phyloP scores from a whole-genome alignment of 2,329 filamentous ascomycete species.

The Trichoderma koningii region DNA sequence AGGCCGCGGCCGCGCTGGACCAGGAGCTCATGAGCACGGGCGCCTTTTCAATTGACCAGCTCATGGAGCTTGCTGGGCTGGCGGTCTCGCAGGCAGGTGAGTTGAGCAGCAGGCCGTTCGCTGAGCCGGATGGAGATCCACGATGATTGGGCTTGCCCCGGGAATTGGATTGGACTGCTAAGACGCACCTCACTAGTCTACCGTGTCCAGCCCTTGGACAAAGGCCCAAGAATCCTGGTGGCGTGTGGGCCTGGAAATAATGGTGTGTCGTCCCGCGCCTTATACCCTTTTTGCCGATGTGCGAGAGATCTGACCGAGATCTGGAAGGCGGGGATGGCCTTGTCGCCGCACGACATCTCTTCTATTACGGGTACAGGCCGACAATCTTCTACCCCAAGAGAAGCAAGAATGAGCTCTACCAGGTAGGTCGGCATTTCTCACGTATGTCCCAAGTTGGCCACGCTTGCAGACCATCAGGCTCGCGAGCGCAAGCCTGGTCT shows the following conservation, averaged over 20 bases:
- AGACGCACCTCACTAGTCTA: constrained; percentile 60
- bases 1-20: constrained; percentile 85
- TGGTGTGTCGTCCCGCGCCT: constrained; percentile 44
- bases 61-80: constrained; percentile 95
- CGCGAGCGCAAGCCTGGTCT: constrained; percentile 17
- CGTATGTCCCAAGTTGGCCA: not conserved
- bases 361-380: constrained; percentile 87
- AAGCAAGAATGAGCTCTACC: constrained; percentile 85
- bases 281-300: not conserved
- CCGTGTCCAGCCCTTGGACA: constrained; percentile 73
- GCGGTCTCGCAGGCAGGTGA: constrained; percentile 87
- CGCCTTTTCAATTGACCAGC: constrained; percentile 90
- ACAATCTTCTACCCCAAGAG: constrained; percentile 92
- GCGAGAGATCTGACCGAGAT: constrained; percentile 31
- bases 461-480: not conserved
- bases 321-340: constrained; percentile 87
- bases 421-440: constrained; percentile 53
- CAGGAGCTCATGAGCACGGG: constrained; percentile 88
- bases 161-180: not conserved
- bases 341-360: constrained; percentile 88
- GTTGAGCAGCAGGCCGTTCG: constrained; percentile 31
- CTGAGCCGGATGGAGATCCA: not conserved
- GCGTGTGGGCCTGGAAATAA: constrained; percentile 87
- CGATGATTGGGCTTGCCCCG: not conserved
- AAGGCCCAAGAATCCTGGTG: constrained; percentile 74